A percentile compares a stretch with the other conserved stretches of the same genome.
These are phyloP conservation scores for Flueggea neowawraea DNA, from an alignment of 441 rosid species.

Conservation along the genomic window DNA sequence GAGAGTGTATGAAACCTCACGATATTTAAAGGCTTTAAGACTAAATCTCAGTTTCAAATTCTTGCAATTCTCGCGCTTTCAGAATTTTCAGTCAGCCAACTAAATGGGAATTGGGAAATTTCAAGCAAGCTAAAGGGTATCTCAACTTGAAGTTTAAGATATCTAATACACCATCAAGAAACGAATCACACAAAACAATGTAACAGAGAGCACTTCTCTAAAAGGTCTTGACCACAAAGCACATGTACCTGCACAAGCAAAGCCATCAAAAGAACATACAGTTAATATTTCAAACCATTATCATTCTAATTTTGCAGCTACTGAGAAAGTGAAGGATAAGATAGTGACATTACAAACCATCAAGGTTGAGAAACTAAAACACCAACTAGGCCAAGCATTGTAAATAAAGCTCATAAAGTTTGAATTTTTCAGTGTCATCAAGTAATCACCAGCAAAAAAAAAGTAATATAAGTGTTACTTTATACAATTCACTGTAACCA, in stretches of 20 bases:
- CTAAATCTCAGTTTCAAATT: too few relatives aligned
- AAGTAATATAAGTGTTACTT: not conserved
- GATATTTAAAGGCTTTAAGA: too few relatives aligned
- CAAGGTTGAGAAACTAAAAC: not conserved
- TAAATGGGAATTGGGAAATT: too few relatives aligned
- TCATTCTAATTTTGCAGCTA: not conserved
- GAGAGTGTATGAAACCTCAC: not conserved
- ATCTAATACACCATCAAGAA: not conserved
- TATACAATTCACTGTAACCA: too few relatives aligned
- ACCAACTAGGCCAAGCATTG: conserved; percentile 1
- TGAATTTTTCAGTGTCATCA: not conserved
- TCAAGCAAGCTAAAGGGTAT: not conserved
- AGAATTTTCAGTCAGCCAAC: too few relatives aligned
- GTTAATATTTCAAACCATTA: conserved; percentile 1
- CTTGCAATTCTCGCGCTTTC: too few relatives aligned
- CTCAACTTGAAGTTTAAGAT: conserved; percentile 6
- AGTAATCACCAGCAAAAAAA: conserved; percentile 18
- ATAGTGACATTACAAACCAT: conserved; percentile 13
- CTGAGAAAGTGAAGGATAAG: conserved; percentile 16
- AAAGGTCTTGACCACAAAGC: conserved; percentile 16
- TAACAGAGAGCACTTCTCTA: conserved; percentile 7
- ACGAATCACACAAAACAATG: not conserved
- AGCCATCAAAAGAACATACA: conserved; percentile 9
- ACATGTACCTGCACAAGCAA: conserved; percentile 30
- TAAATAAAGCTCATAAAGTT: conserved; percentile 10